Conservation (phyloP, 1,284 basidiomycete genomes). For the Ganoderma boninense region DNA sequence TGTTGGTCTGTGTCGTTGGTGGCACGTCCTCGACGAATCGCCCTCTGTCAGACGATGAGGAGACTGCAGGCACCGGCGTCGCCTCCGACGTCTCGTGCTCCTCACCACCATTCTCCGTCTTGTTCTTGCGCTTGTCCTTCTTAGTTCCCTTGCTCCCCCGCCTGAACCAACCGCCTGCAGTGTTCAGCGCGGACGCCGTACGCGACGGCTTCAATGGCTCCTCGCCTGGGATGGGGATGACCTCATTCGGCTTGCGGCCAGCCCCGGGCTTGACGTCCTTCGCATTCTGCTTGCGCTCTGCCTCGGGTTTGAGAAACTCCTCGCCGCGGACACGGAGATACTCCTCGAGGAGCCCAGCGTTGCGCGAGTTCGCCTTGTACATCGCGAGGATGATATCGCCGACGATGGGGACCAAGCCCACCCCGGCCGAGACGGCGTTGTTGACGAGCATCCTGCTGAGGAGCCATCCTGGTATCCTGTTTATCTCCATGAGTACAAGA, state of each 20-base stretch:
- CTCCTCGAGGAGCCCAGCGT: conserved; percentile 81
- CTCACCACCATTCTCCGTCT: conserved; percentile 27
- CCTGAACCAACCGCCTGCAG: conserved; percentile 34
- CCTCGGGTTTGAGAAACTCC: conserved; percentile 61
- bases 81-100: conserved; percentile 5
- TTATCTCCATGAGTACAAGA: background rate
- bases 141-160: conserved; percentile 35
- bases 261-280: conserved; percentile 61
- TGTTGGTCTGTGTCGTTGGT: background rate
- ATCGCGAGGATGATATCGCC: conserved; percentile 81
- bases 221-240: conserved; percentile 30
- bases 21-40: conserved; percentile 37
- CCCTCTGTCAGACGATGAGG: conserved; percentile 28
- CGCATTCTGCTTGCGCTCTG: conserved; percentile 46
- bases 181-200: conserved; percentile 9
- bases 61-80: conserved; percentile 3
- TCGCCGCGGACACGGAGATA: conserved; percentile 74
- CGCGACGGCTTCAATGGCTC: conserved; percentile 29
- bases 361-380: conserved; percentile 92
- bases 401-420: conserved; percentile 82
- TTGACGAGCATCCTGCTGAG: conserved; percentile 81
- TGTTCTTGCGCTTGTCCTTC: conserved; percentile 30
- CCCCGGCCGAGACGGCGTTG: conserved; percentile 75
- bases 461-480: conserved; percentile 73
- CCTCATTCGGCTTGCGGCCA: conserved; percentile 49